Conservation (phyloP, 2,329 filamentous ascomycete genomes). For the Trichoderma koningii region DNA sequence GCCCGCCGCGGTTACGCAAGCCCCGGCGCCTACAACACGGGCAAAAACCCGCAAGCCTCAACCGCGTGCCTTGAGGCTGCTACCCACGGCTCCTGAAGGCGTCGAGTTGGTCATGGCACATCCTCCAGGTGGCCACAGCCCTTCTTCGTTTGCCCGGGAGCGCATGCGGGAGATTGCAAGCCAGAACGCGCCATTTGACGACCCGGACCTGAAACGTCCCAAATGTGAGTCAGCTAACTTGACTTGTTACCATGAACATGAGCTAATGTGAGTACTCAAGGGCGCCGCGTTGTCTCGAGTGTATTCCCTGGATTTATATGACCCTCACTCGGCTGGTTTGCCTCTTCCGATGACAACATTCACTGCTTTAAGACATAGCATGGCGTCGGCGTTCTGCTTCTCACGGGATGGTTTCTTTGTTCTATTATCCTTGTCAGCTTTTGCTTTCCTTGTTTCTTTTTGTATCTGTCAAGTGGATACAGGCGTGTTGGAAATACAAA, state of each 20-base stretch:
- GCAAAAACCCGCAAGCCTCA: conserved; percentile 35
- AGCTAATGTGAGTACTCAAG: conserved; percentile 6
- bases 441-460: not conserved
- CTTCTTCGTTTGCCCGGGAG: conserved; percentile 48
- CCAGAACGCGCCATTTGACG: conserved; percentile 47
- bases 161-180: conserved; percentile 49
- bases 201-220: conserved; percentile 44
- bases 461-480: not conserved
- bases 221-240: conserved; percentile 41
- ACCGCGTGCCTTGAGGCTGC: conserved; percentile 38
- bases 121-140: conserved; percentile 43
- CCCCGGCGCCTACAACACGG: conserved; percentile 30
- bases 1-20: conserved; percentile 18
- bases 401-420: not conserved
- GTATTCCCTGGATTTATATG: conserved; percentile 28
- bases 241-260: not conserved
- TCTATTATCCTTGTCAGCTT: not conserved
- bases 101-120: conserved; percentile 36
- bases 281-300: conserved; percentile 25
- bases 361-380: conserved; percentile 21
- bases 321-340: not conserved
- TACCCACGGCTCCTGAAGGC: conserved; percentile 45
- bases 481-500: not conserved
- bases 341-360: not conserved
- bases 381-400: conserved; percentile 27